These are phyloP conservation scores for Yueomyces sinensis DNA, from an alignment of 805 yeast genomes.

Conservation along the genomic window DNA sequence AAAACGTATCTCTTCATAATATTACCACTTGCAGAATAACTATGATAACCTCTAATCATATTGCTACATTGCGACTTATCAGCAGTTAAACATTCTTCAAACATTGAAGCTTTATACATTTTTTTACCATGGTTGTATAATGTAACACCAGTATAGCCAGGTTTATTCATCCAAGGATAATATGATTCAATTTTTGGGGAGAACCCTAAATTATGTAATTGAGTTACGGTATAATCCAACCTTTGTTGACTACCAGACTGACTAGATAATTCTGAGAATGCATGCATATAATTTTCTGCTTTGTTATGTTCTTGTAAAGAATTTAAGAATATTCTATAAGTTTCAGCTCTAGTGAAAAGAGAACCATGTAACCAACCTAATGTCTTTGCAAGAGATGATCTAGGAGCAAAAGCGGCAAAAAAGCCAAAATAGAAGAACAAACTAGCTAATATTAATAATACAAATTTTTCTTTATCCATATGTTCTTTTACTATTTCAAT, in stretches of 20 bases:
- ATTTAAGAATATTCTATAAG: constrained; percentile 46
- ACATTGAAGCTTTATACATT: constrained; percentile 34
- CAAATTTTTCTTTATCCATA: constrained; percentile 20
- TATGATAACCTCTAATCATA: constrained; percentile 40
- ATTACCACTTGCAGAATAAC: constrained; percentile 53
- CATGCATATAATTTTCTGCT: constrained; percentile 10
- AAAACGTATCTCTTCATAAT: constrained; percentile 42
- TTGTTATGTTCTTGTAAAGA: constrained; percentile 25
- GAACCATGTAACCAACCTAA: constrained; percentile 61
- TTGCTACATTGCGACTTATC: constrained; percentile 29
- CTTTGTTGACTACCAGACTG: constrained; percentile 33
- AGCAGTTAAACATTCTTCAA: constrained; percentile 34
- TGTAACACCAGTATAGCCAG: constrained; percentile 31
- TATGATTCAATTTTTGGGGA: constrained; percentile 38
- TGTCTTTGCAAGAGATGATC: constrained; percentile 76
- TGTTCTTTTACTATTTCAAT: constrained; percentile 17
- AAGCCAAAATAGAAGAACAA: constrained; percentile 29
- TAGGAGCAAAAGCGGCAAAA: constrained; percentile 62
- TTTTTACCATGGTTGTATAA: constrained; percentile 23
- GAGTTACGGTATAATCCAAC: constrained; percentile 36
- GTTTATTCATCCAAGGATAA: constrained; percentile 42
- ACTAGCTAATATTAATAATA: constrained; percentile 12
- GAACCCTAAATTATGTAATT: constrained; percentile 40
- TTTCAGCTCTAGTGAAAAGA: constrained; percentile 51
- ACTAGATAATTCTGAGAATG: constrained; percentile 5